Evolutionary conservation across 192 early-diverging fungal genomes (phyloP).

Genomic region (Backusella mclennaniae): DNA sequence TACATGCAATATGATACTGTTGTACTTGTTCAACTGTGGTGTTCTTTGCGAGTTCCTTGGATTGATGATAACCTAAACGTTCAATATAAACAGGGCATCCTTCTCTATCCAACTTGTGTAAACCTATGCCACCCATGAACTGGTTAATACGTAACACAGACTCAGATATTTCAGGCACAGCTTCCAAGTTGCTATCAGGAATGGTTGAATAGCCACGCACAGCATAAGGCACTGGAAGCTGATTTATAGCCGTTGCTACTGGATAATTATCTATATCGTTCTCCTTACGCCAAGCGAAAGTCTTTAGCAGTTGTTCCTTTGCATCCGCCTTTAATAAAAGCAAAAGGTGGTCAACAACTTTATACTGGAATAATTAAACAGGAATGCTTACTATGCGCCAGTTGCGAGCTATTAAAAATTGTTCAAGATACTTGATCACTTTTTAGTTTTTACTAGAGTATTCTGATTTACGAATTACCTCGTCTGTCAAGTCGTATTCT

Average conservation of each 20-base stretch:
- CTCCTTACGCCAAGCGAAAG: constrained; percentile 59
- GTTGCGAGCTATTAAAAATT: constrained; percentile 20
- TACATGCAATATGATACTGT: constrained; percentile 67
- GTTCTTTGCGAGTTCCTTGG: constrained; percentile 61
- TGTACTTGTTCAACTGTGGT: constrained; percentile 60
- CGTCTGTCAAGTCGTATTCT: background rate
- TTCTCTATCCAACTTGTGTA: constrained; percentile 88
- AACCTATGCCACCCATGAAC: constrained; percentile 68
- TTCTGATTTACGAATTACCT: background rate
- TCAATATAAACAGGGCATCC: constrained; percentile 94
- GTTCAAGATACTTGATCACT: constrained; percentile 13
- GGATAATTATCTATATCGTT: constrained; percentile 59
- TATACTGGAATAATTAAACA: background rate
- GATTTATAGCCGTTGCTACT: constrained; percentile 55
- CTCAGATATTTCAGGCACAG: constrained; percentile 55
- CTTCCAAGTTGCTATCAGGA: constrained; percentile 62
- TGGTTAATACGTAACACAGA: constrained; percentile 57
- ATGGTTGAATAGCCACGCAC: constrained; percentile 64
- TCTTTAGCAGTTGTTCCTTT: constrained; percentile 54
- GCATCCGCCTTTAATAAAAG: constrained; percentile 51
- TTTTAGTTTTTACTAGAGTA: background rate
- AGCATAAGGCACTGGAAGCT: constrained; percentile 59
- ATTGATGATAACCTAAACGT: constrained; percentile 68
- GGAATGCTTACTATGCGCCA: constrained; percentile 13
- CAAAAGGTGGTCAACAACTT: too few relatives aligned